These are phyloP conservation scores for Pseudonectria buxi DNA, from an alignment of 2,329 filamentous ascomycete species.

Conservation along the genomic window DNA sequence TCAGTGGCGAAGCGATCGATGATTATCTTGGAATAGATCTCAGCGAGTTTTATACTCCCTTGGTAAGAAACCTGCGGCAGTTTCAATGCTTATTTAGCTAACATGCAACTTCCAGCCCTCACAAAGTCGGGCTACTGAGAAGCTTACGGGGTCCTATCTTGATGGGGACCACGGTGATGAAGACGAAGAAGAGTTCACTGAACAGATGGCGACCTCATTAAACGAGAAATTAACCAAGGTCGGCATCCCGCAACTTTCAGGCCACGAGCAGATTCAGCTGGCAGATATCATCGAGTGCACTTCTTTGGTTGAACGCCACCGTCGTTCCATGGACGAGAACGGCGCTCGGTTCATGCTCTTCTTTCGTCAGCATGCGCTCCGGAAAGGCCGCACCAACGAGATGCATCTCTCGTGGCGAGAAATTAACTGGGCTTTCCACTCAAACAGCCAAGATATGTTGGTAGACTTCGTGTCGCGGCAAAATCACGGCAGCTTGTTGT, in stretches of 20 bases:
- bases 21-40: conserved; percentile 63
- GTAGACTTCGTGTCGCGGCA: conserved; percentile 75
- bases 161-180: conserved; percentile 35
- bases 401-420: conserved; percentile 69
- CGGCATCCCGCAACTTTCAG: conserved; percentile 71
- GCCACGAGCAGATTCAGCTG: conserved; percentile 78
- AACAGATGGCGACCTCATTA: conserved; percentile 61
- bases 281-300: conserved; percentile 80
- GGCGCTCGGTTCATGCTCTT: conserved; percentile 82
- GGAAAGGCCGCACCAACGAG: conserved; percentile 57
- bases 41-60: conserved; percentile 48
- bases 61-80: too few relatives aligned
- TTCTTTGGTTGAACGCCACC: conserved; percentile 76
- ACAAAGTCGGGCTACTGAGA: conserved; percentile 15
- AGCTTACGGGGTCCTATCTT: conserved; percentile 32
- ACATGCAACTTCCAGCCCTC: conserved; percentile 10
- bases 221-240: conserved; percentile 71
- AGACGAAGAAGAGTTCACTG: conserved; percentile 60
- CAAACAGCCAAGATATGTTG: conserved; percentile 80
- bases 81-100: too few relatives aligned
- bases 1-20: conserved; percentile 73
- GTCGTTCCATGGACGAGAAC: conserved; percentile 84
- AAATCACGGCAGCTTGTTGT: conserved; percentile 71
- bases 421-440: conserved; percentile 81
- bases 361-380: conserved; percentile 72